Evolutionary conservation across 371 early-diverging fungal species (phyloP).

Genomic region (Mucor mucedo): DNA sequence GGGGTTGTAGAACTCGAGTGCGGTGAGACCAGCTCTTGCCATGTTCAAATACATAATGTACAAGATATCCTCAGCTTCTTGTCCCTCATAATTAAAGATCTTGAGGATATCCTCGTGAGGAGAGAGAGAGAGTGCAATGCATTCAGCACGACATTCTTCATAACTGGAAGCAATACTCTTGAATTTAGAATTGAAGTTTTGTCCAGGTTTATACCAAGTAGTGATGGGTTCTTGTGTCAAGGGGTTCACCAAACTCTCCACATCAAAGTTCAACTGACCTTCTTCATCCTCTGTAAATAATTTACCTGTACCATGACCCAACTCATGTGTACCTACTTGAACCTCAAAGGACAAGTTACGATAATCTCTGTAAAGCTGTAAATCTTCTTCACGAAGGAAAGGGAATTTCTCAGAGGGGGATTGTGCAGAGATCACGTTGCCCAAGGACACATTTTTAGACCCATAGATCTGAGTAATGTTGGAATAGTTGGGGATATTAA

Average conservation of each 20-base stretch:
- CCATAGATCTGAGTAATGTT: constrained; percentile 60
- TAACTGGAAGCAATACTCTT: constrained; percentile 51
- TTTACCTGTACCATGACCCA: constrained; percentile 70
- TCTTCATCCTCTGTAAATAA: constrained; percentile 55
- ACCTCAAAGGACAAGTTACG: constrained; percentile 65
- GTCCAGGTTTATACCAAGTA: constrained; percentile 67
- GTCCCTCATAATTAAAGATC: constrained; percentile 59
- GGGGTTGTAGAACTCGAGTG: constrained; percentile 60
- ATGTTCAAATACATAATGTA: constrained; percentile 62
- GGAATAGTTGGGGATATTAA: constrained; percentile 69
- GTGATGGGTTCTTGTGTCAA: constrained; percentile 51
- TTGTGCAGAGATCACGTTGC: constrained; percentile 62
- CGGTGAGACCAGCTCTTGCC: constrained; percentile 64
- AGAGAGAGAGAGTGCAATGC: constrained; percentile 59
- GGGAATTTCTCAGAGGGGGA: constrained; percentile 57
- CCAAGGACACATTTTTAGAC: constrained; percentile 71
- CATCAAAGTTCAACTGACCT: constrained; percentile 61
- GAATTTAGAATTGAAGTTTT: constrained; percentile 64
- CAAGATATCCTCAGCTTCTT: constrained; percentile 57
- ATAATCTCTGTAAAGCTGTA: constrained; percentile 48
- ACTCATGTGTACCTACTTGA: constrained; percentile 55
- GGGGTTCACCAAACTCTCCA: constrained; percentile 44
- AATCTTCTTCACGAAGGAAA: constrained; percentile 53
- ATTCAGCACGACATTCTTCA: constrained; percentile 72
- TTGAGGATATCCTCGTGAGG: constrained; percentile 49